Base-by-base conservation (phyloP, 768 basidiomycete species). In the Boletus sp. region DNA sequence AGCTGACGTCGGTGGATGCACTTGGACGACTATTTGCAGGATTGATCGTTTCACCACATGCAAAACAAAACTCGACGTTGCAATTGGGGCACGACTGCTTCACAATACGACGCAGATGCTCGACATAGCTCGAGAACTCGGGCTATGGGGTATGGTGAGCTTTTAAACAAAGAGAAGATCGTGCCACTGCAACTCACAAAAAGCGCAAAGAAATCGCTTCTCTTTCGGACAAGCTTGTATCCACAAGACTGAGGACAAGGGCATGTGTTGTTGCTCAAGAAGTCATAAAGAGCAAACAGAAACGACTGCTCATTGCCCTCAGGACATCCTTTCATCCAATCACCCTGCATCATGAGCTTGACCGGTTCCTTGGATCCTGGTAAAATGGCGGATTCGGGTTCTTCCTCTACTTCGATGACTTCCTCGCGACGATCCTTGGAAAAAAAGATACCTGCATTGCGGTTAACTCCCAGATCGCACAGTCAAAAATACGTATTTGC, bases 281-380 rank as follows among this genome's bases (percentile, higher is more conserved):
- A 81, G 47, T 85, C 82, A 71, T 94, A 95, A 32, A 94, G 80
- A 60, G 85, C 82, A 74, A 97, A 97, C 50, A 97, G 77, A 74
- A 89, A 90, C 56, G 84, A 84, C 67, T 97, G 94, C 71, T 97
- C 94, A 65, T 87, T 86, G 50, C 90, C 92, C 71, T 96, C 94
- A 0, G 94, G 94, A 72, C 94, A 97, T 18, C 94, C 94, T 69
- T 90, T 92, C 94, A 97, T 97, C 93, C 93, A 97, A 67, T 94
- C 87, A 29, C 91, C 92, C 71, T 92, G 90, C 20, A 86, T 86
- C 82, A 96, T 85, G 40, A 94, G 74, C 61, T 83, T 83, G 33
- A 85, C 78, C 17, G 72, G 72, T 54, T 83, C 80, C 40, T 71
- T 73, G 54, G 70, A 76, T 18, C 70, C 72, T 17, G 76, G 70